Conservation (phyloP, 169 alveolate species). For the Theileria orientalis region DNA sequence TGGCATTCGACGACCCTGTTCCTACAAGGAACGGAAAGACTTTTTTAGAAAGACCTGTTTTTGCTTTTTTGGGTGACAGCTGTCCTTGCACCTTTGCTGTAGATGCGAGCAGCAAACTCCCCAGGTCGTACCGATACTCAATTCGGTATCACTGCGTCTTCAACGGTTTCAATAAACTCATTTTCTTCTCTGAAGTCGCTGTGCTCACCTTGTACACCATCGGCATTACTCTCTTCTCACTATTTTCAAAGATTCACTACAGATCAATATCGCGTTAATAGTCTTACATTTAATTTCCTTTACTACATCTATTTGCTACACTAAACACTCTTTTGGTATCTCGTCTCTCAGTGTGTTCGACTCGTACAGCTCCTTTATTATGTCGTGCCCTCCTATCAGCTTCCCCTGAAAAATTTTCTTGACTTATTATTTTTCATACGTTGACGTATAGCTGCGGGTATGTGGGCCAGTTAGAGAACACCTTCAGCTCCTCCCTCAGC, state of each 20-base stretch:
- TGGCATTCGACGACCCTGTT: background rate
- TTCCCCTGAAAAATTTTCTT: conserved; percentile 30
- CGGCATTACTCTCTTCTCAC: background rate
- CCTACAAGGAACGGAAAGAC: conserved; percentile 2
- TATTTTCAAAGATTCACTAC: background rate
- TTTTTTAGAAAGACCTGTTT: background rate
- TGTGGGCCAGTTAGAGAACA: conserved; percentile 91
- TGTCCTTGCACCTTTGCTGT: conserved; percentile 22
- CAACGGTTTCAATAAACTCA: background rate
- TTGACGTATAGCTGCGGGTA: conserved; percentile 89
- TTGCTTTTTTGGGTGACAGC: conserved; percentile 6
- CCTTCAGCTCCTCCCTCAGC: conserved; percentile 85
- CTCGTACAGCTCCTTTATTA: conserved; percentile 73
- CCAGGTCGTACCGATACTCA: conserved; percentile 7
- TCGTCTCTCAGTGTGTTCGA: conserved; percentile 50
- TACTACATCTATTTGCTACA: background rate
- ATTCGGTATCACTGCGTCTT: background rate
- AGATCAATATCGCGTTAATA: background rate
- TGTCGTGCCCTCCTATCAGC: conserved; percentile 79
- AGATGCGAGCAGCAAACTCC: background rate
- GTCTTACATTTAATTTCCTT: too few relatives aligned
- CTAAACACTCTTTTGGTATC: conserved; percentile 58
- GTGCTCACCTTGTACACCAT: background rate
- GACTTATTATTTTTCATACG: conserved; percentile 50
- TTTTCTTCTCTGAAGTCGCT: background rate